Percentiles rank a stretch among this genome's conserved stretches.
These are phyloP conservation scores for Achaetomium macrosporum DNA, from an alignment of 2,329 filamentous ascomycete genomes.

Conservation along the genomic window DNA sequence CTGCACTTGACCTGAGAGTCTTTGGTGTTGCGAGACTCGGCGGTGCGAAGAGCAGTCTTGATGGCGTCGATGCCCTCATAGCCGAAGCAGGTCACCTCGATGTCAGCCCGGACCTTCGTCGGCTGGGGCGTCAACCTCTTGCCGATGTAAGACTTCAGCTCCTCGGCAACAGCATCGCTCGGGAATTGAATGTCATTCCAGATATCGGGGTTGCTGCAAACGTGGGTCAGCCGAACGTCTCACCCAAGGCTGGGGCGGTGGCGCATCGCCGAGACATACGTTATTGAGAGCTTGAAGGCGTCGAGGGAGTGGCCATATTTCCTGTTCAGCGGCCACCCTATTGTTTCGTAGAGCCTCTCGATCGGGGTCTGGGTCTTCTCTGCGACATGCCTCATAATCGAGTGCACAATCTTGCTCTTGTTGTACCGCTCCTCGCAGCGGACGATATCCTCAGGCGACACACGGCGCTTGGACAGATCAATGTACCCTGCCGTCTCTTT, in stretches of 20 bases:
- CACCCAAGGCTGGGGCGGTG: neutral
- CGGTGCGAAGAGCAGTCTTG: constrained; percentile 84
- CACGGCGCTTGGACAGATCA: constrained; percentile 95
- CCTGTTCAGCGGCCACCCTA: constrained; percentile 96
- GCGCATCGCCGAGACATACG: constrained; percentile 45
- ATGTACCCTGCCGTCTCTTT: constrained; percentile 66
- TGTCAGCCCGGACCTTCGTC: constrained; percentile 97
- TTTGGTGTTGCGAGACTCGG: constrained; percentile 85
- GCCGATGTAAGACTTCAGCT: constrained; percentile 90
- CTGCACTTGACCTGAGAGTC: constrained; percentile 97
- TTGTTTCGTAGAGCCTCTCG: constrained; percentile 86
- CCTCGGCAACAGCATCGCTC: constrained; percentile 75
- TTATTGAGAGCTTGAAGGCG: constrained; percentile 98
- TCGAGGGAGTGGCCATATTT: constrained; percentile 96
- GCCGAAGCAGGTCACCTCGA: constrained; percentile 90
- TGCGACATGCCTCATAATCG: constrained; percentile 96
- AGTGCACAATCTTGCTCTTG: constrained; percentile 99
- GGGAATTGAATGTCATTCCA: constrained; percentile 93
- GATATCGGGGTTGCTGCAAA: constrained; percentile 78
- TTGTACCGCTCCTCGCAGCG: constrained; percentile 99
- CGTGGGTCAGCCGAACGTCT: neutral
- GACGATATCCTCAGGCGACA: constrained; percentile 93
- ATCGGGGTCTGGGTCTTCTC: constrained; percentile 96
- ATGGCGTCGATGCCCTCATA: constrained; percentile 99
- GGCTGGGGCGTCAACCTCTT: constrained; percentile 96